Conservation (phyloP, 2,329 filamentous ascomycete species). For the Huntiella bhutanensis region DNA sequence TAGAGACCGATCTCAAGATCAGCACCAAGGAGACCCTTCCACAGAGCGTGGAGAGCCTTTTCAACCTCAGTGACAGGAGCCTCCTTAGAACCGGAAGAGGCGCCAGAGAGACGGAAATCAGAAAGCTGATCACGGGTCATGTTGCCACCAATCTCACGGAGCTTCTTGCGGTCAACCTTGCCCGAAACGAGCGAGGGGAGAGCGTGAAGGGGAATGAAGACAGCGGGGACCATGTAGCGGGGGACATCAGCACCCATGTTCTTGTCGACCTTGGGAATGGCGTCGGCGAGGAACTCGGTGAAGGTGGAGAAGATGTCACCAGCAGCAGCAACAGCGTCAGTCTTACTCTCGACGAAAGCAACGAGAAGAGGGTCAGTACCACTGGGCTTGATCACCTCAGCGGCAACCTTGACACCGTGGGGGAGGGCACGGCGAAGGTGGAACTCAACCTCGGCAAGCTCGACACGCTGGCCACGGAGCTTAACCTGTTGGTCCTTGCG, state of each 20-base stretch:
- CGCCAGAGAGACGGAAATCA: constrained; percentile 6
- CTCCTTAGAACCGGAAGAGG: constrained; percentile 17
- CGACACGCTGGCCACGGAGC: constrained; percentile 45
- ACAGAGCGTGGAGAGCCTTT: constrained; percentile 20
- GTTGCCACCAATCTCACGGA: constrained; percentile 25
- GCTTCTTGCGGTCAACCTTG: constrained; percentile 29
- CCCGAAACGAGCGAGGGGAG: constrained; percentile 30
- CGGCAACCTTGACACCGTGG: constrained; percentile 23
- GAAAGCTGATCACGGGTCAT: constrained; percentile 19
- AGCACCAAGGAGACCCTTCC: constrained; percentile 21
- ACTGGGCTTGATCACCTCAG: constrained; percentile 29
- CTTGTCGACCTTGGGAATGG: constrained; percentile 18
- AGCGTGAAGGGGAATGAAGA: constrained; percentile 25
- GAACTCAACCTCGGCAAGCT: constrained; percentile 35
- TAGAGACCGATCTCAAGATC: constrained; percentile 19
- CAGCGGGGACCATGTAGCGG: constrained; percentile 29
- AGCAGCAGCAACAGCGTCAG: constrained; percentile 14
- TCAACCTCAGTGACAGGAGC: constrained; percentile 22
- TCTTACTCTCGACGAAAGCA: constrained; percentile 23
- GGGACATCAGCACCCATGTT: constrained; percentile 20
- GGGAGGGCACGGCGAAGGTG: constrained; percentile 28
- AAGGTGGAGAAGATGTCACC: constrained; percentile 16
- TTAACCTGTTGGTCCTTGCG: constrained; percentile 53
- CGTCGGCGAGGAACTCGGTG: constrained; percentile 18
- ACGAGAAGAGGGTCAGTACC: constrained; percentile 27